Conservation (phyloP, 2,329 filamentous ascomycete genomes). For the Trichoderma pleuroti region DNA sequence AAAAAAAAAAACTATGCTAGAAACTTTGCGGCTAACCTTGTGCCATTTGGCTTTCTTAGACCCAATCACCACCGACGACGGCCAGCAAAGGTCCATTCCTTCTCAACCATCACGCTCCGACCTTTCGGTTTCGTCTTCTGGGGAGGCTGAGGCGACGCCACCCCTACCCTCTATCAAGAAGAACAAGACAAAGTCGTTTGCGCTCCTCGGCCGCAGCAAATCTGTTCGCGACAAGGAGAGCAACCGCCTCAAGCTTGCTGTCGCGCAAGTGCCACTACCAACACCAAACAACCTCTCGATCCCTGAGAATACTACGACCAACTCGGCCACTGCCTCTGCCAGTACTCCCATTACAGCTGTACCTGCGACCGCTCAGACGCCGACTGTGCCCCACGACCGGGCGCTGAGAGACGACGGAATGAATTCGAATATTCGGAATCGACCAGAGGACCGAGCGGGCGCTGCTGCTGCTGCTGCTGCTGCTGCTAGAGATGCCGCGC, state of each 20-base stretch:
- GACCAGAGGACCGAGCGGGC: slow-evolving; percentile 64
- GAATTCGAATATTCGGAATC: slow-evolving; percentile 61
- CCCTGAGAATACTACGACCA: slow-evolving; percentile 28
- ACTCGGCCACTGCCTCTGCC: slow-evolving; percentile 22
- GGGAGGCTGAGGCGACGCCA: slow-evolving; percentile 42
- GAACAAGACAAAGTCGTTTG: slow-evolving; percentile 54
- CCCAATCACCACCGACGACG: slow-evolving; percentile 30
- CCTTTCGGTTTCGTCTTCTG: slow-evolving; percentile 48
- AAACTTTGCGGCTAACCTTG: slow-evolving; percentile 14
- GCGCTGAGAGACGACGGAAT: slow-evolving; percentile 67
- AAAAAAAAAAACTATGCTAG: neutral
- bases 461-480: slow-evolving; percentile 35
- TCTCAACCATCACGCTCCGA: slow-evolving; percentile 49
- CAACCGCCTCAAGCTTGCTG: slow-evolving; percentile 37
- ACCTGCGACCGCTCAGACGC: slow-evolving; percentile 50
- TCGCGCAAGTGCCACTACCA: slow-evolving; percentile 5
- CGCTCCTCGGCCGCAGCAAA: slow-evolving; percentile 48
- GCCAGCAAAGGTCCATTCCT: slow-evolving; percentile 39
- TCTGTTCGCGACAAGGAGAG: slow-evolving; percentile 52
- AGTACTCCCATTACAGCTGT: slow-evolving; percentile 11
- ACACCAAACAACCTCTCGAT: slow-evolving; percentile 28
- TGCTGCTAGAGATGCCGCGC: slow-evolving; percentile 40
- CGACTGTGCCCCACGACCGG: slow-evolving; percentile 63
- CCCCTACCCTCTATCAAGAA: slow-evolving; percentile 41
- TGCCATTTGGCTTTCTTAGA: slow-evolving; percentile 21